These are phyloP conservation scores for Amanita subjunquillea DNA, from an alignment of 768 basidiomycete species.

Conservation along the genomic window DNA sequence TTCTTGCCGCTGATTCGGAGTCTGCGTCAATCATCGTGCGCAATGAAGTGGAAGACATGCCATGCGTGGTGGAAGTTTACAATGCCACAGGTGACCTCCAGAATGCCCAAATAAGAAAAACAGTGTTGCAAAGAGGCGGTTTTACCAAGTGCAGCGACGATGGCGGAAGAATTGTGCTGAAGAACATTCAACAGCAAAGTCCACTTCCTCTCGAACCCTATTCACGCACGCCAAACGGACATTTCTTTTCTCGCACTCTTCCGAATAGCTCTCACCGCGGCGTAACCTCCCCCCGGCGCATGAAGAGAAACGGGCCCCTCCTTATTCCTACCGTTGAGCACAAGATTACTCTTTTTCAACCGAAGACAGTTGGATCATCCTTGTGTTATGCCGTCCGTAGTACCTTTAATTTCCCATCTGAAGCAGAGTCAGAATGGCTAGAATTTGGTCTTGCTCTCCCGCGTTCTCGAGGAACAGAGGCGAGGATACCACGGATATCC, in stretches of 20 bases:
- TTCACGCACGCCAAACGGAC: conserved; percentile 26
- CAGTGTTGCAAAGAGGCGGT: conserved; percentile 50
- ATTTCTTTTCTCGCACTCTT: conserved; percentile 17
- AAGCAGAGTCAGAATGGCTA: conserved; percentile 59
- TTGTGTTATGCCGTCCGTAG: conserved; percentile 52
- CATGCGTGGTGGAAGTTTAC: conserved; percentile 48
- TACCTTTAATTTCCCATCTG: conserved; percentile 42
- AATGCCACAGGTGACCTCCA: conserved; percentile 44
- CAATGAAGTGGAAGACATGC: conserved; percentile 39
- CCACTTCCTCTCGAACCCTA: conserved; percentile 10
- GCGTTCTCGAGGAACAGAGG: conserved; percentile 23
- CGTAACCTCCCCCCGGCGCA: conserved; percentile 16
- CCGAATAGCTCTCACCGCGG: conserved; percentile 17
- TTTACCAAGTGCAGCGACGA: conserved; percentile 52
- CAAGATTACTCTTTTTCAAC: conserved; percentile 41
- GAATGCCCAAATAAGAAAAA: conserved; percentile 54
- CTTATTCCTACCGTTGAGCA: conserved; percentile 52
- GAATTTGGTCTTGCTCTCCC: conserved; percentile 55
- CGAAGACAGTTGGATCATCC: conserved; percentile 19
- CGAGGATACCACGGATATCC: conserved; percentile 11
- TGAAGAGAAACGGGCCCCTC: conserved; percentile 41
- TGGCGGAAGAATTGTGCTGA: conserved; percentile 48
- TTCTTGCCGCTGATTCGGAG: conserved; percentile 60
- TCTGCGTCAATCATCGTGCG: conserved; percentile 44
- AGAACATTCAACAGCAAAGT: conserved; percentile 19